Evolutionary conservation across 75 land plant genomes (phyloP), one percentile per base, ranked within the genome.

Genomic region (Pinus taeda): DNA sequence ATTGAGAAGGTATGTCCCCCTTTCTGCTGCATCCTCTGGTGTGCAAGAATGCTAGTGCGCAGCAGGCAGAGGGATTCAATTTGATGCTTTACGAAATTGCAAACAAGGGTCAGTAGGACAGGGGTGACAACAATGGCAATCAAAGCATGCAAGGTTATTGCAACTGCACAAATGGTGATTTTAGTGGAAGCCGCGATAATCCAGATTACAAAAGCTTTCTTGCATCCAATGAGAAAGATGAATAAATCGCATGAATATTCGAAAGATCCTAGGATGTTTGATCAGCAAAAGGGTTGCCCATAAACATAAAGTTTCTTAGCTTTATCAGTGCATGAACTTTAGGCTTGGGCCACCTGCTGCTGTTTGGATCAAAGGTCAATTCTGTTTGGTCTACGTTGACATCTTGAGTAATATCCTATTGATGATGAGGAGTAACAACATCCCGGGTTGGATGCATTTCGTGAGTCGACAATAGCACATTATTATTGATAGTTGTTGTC

Each of bases 291-390:
- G 33, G 33, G 1, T 33, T 33, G 33, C 1, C 33, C 33, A 33
- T 33, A 33, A 33, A 33, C 33, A 33, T 33, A 33, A 33, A 26
- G 26, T 0, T 17, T 39, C 88, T 26, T 49, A 85, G 84, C 80
- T 80, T 80, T 57, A 88, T 88, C 61, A 88, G 73, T 13, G 88
- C 88, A 13, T 77, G 90, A 3, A 88, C 88, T 71, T 88, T 88
- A 29, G 76, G 55, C 59, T 88, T 88, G n/a, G 90, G 90, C 90
- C 90, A 88, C 57, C 90, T 74, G 60, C 81, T 79, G 30, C 80
- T 79, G 61, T 75, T 21, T 29, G 82, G 29, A 42, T 72, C 77
- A 49, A 61, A 73, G 49, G 45, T 15, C 39, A 56, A 6, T 21
- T 61, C 77, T 75, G 55, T 72, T 56, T 42, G 76, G 63, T 76